A percentile compares a stretch with the other conserved stretches of the same genome.
Conservation (phyloP, 768 basidiomycete species). For the Coprinopsis cinerea region DNA sequence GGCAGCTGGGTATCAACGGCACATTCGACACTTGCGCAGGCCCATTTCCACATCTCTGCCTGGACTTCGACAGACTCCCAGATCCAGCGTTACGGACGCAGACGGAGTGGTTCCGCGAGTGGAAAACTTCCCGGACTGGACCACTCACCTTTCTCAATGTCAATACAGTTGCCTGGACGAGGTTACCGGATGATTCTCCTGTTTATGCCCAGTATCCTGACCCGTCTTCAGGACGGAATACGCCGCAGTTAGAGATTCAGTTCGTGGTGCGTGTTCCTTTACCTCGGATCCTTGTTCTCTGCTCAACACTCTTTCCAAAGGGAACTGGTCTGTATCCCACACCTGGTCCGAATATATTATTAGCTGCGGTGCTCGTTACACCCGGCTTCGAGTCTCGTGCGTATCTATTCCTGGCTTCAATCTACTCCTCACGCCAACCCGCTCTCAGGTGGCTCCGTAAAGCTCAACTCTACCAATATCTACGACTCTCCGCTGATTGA, state of each 20-base stretch:
- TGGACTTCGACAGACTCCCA: background rate
- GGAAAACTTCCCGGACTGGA: conserved; percentile 12
- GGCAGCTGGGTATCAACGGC: conserved; percentile 2
- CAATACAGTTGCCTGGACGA: conserved; percentile 7
- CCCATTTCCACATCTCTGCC: background rate
- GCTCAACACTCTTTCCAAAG: background rate
- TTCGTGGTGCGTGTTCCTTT: conserved; percentile 1
- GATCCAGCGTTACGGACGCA: background rate
- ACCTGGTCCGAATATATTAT: background rate
- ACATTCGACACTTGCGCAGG: conserved; percentile 1
- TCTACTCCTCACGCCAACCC: background rate
- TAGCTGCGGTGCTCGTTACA: background rate
- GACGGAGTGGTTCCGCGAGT: conserved; percentile 11
- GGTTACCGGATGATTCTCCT: conserved; percentile 9
- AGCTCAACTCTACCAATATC: background rate
- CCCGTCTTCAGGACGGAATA: conserved; percentile 10
- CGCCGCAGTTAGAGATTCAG: conserved; percentile 12
- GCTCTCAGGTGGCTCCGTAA: background rate
- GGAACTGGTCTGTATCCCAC: conserved; percentile 1
- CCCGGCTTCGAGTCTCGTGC: no score
- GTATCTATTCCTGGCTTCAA: no score
- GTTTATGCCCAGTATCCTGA: conserved; percentile 4
- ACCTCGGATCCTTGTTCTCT: background rate
- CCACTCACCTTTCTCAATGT: conserved; percentile 3
- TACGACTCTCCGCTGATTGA: conserved; percentile 19